Evolutionary conservation across 2,329 filamentous ascomycete genomes (phyloP).

Genomic region (Didymella pomorum): DNA sequence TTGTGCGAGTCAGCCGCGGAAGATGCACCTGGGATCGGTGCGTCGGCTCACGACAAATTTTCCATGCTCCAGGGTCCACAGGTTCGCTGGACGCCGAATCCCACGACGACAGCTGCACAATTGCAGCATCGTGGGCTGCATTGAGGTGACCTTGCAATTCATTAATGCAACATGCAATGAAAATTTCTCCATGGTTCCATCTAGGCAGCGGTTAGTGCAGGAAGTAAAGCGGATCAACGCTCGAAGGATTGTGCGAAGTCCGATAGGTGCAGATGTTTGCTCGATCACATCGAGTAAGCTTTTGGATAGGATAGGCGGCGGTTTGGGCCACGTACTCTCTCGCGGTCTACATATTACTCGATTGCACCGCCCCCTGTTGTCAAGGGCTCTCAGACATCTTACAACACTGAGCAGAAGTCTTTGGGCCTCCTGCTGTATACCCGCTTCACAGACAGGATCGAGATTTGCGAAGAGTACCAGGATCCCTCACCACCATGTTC

Average conservation of each 20-base stretch:
- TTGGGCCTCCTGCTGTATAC: neutral
- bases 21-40: slow-evolving; percentile 10
- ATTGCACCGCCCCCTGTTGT: neutral
- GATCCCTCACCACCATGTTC: no score
- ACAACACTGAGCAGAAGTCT: neutral
- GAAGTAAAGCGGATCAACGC: neutral
- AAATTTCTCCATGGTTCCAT: slow-evolving; percentile 2
- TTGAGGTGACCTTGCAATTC: neutral
- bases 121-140: slow-evolving; percentile 1
- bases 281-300: slow-evolving; percentile 21
- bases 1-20: slow-evolving; percentile 34
- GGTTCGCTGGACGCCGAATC: slow-evolving; percentile 31
- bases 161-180: neutral
- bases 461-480: no score
- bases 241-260: neutral
- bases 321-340: neutral
- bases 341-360: neutral
- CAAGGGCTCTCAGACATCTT: neutral
- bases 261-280: slow-evolving; percentile 12
- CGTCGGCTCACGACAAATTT: slow-evolving; percentile 17
- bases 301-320: slow-evolving; percentile 8
- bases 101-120: slow-evolving; percentile 7
- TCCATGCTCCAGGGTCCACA: slow-evolving; percentile 21
- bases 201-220: slow-evolving; percentile 17
- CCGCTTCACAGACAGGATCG: neutral